phyloP scores from a whole-genome alignment of 495 filamentous ascomycete genomes.

The Neurospora sp. region DNA sequence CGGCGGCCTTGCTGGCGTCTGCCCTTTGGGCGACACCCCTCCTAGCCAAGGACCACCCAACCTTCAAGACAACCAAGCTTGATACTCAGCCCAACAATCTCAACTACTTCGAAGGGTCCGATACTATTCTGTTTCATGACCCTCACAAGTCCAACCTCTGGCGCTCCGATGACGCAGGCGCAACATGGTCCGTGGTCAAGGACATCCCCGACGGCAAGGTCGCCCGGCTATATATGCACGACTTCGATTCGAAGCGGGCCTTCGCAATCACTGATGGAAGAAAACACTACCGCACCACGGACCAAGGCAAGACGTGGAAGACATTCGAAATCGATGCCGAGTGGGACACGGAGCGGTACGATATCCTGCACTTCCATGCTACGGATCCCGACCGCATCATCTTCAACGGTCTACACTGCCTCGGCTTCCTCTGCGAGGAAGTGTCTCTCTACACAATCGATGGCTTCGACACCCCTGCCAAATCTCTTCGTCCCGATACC shows the following conservation, averaged over 20 bases:
- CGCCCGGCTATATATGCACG: constrained; percentile 55
- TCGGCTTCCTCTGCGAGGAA: constrained; percentile 43
- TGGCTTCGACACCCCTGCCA: constrained; percentile 58
- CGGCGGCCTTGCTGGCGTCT: constrained; percentile 30
- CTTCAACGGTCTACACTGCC: constrained; percentile 64
- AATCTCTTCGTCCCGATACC: constrained; percentile 51
- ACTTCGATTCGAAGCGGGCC: constrained; percentile 65
- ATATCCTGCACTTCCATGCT: constrained; percentile 66
- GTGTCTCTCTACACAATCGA: constrained; percentile 70
- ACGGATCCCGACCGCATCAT: constrained; percentile 71
- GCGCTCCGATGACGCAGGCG: constrained; percentile 69
- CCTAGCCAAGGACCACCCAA: constrained; percentile 38
- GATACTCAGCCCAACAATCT: constrained; percentile 50
- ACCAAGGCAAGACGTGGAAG: constrained; percentile 72
- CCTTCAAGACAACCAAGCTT: constrained; percentile 43
- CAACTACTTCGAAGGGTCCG: constrained; percentile 78
- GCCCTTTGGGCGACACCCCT: constrained; percentile 29
- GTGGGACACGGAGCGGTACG: constrained; percentile 32
- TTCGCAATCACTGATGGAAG: constrained; percentile 59
- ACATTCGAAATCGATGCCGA: constrained; percentile 50
- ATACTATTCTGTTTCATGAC: constrained; percentile 62
- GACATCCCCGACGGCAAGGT: constrained; percentile 53
- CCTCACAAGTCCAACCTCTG: constrained; percentile 43
- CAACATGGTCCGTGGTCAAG: constrained; percentile 56
- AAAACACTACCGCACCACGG: constrained; percentile 67